Percentiles rank a stretch among this genome's conserved stretches.
phyloP scores from a whole-genome alignment of 768 basidiomycete species.

The Daedaleopsis sinensis region DNA sequence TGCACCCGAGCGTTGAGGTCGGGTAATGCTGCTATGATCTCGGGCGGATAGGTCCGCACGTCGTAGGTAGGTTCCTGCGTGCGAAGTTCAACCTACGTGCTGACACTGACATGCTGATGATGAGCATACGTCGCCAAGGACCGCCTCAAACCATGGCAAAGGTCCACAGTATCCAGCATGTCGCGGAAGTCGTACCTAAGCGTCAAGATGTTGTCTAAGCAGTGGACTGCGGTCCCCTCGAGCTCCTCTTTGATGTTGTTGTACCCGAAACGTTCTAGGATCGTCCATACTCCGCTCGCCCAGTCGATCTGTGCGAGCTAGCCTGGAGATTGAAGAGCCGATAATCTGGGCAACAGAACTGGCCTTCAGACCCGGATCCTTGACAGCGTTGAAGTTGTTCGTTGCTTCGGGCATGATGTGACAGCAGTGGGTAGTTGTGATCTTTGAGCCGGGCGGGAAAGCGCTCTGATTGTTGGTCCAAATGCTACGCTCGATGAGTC shows the following conservation, averaged over 20 bases:
- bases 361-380: not conserved
- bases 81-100: not conserved
- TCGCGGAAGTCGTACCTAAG: not conserved
- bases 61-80: not conserved
- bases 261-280: not conserved
- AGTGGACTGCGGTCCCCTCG: not conserved
- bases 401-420: not conserved
- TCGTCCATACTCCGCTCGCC: not conserved
- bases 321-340: not conserved
- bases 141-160: not conserved
- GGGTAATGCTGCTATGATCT: no score
- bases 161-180: not conserved
- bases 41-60: not conserved
- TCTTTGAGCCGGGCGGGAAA: not conserved
- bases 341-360: not conserved
- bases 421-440: not conserved
- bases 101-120: no score
- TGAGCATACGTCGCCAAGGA: not conserved
- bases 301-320: not conserved
- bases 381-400: not conserved
- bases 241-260: not conserved
- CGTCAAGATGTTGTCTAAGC: constrained; percentile 1
- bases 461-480: not conserved
- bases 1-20: no score
- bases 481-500: not conserved